Base-by-base conservation (phyloP, 1,284 basidiomycete genomes). In the Lentinus polychrous region DNA sequence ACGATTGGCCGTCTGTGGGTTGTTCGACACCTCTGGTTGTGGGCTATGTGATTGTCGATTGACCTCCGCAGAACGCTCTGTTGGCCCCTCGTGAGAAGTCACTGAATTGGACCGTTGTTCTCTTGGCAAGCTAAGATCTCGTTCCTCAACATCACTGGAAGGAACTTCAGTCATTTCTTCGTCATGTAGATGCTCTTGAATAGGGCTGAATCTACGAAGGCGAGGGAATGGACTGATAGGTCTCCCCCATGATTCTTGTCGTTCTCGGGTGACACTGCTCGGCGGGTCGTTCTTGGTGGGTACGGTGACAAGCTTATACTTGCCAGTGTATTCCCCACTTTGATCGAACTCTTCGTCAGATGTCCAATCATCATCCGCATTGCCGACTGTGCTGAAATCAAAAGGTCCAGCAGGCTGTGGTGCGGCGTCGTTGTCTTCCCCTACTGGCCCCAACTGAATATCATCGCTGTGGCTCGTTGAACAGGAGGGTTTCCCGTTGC, bases 261-360 rank as follows among this genome's bases (percentile, higher is more conserved):
- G 68, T 12, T 60, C 66, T 35, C 65, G 66, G 10, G 78, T 79
- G 12, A 65, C 66, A 54, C 76, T 81, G 49, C 75, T 80, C 1
- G 82, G 80, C 0, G 84, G 83, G 54, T 83, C 84, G n/a, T 62
- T 64, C 65, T 85, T 86, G 12, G 79, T 84, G 12, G 73, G 77
- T 3, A 83, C 71, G 8, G 60, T 66, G 50, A 79, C 57, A 46
- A 72, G 69, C 57, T 65, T 74, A 66, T 75, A 86, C 37, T 67
- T 70, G 2, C 83, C 85, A 1, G 83, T 86, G 56, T 74, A 86
- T 53, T 85, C 81, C 11, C 83, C 81, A 52, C 76, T 56, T 31
- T 63, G 62, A 40, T 66, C 63, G 22, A 62, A 61, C 3, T 54
- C 54, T 1, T 57, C 51, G 8, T 53, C 54, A 10, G 67, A 68